phyloP scores from a whole-genome alignment of 495 filamentous ascomycete species.

The Thozetella sp. region DNA sequence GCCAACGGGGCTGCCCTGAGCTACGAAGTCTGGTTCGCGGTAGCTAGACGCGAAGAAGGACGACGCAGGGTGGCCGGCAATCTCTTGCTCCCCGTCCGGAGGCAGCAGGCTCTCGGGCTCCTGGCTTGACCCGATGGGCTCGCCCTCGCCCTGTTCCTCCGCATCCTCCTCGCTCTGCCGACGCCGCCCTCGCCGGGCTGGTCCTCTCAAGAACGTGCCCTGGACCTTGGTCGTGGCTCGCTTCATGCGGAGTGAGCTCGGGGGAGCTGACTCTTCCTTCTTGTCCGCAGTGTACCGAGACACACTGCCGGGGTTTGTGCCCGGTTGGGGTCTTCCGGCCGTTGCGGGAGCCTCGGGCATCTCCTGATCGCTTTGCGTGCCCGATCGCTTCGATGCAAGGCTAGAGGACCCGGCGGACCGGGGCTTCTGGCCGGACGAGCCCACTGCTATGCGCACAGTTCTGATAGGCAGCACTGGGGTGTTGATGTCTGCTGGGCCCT shows the following conservation, averaged over 20 bases:
- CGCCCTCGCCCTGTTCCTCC: conserved; percentile 34
- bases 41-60: conserved; percentile 30
- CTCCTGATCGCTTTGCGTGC: conserved; percentile 33
- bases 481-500: conserved; percentile 49
- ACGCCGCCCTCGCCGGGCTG: conserved; percentile 70
- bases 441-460: conserved; percentile 60
- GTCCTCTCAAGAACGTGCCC: conserved; percentile 74
- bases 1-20: conserved; percentile 47
- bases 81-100: conserved; percentile 30
- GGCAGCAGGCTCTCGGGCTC: conserved; percentile 35
- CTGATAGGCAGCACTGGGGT: conserved; percentile 68
- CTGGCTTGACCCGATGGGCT: conserved; percentile 28
- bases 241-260: conserved; percentile 74
- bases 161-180: conserved; percentile 76
- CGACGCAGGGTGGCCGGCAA: conserved; percentile 30
- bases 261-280: conserved; percentile 59
- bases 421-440: conserved; percentile 39
- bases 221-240: conserved; percentile 65
- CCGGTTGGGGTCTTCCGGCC: conserved; percentile 24
- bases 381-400: conserved; percentile 30
- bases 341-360: conserved; percentile 41
- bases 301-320: conserved; percentile 34
- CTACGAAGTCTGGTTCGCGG: conserved; percentile 33
- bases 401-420: conserved; percentile 41
- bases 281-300: conserved; percentile 53